Evolutionary conservation across 2,329 filamentous ascomycete genomes (phyloP), one percentile per base, ranked within the genome.

Genomic region (Sphaerulina vaccinii): DNA sequence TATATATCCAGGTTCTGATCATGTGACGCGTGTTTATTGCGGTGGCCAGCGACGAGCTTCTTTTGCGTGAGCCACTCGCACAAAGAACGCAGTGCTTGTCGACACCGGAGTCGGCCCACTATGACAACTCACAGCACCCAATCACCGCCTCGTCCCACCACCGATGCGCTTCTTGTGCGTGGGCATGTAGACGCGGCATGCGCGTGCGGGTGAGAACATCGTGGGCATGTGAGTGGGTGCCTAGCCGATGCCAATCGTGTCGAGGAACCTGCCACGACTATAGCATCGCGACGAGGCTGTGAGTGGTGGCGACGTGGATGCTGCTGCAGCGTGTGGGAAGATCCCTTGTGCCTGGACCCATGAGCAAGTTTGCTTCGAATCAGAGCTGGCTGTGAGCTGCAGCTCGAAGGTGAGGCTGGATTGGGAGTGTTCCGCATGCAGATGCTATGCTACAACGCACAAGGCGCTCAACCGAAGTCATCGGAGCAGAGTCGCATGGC

Each of bases 351-450:
- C 5, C 38, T 32, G 43, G 29, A 48, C 50, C 43, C 33, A 48
- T 39, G 38, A 53, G 44, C 43, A 48, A 48, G 37, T 49, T 48
- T 40, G 41, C 21, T 22, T 36, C 51, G 51, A 46, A 54, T 54
- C 38, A 49, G 38, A 19, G 40, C 16, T 42, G 40, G 18, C 18
- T 3, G 36, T 38, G n/a, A 38, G 36, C 36, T 38, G 36, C 36
- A 38, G 11, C 36, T 38, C 19, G 36, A 18, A 5, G 5, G 13
- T n/a, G 32, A 35, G 32, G 32, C 32, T 35, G 16, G 32, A 35
- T 5, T 35, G 32, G 5, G 16, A n/a, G 19, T 22, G 38, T 21
- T 19, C 10, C 10, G 23, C 8, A 41, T 15, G 11, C 19, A 13
- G 15, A 39, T 22, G 38, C 38, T n/a, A 41, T 41, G 38, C 38